Percentiles rank a stretch among this genome's conserved stretches.
Conservation (phyloP, 805 yeast genomes). For the Ogataea degrootiae region DNA sequence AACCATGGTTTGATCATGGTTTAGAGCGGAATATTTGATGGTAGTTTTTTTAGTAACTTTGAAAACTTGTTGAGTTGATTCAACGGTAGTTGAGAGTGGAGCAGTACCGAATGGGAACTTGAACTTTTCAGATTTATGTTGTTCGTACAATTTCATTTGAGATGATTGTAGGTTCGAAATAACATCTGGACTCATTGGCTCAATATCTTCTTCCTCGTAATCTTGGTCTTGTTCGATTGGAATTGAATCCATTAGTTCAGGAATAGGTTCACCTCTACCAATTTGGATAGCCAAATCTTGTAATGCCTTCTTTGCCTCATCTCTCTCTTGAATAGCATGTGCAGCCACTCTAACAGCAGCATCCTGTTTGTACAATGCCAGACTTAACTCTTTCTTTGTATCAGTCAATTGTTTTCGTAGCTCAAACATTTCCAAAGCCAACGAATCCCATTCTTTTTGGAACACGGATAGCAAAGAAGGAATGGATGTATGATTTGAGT, state of each 20-base stretch:
- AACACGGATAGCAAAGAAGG: constrained; percentile 72
- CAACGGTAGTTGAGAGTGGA: background rate
- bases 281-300: constrained; percentile 46
- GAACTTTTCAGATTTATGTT: constrained; percentile 18
- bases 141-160: constrained; percentile 13
- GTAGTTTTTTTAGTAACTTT: background rate
- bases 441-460: constrained; percentile 87
- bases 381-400: constrained; percentile 67
- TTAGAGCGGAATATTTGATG: background rate
- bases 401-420: constrained; percentile 65
- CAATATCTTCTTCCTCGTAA: constrained; percentile 14
- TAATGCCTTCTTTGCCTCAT: constrained; percentile 64
- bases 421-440: constrained; percentile 74
- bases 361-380: constrained; percentile 79
- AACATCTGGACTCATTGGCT: constrained; percentile 5
- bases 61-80: background rate
- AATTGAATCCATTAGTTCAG: background rate
- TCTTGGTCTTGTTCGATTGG: constrained; percentile 19
- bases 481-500: constrained; percentile 52
- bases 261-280: constrained; percentile 21
- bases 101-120: constrained; percentile 10
- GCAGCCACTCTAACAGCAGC: constrained; percentile 89
- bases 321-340: constrained; percentile 66
- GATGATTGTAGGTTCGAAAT: constrained; percentile 9
- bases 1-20: background rate